phyloP scores from a whole-genome alignment of 225 moss, liverwort and hornwort species.

The Neckera pumila region DNA sequence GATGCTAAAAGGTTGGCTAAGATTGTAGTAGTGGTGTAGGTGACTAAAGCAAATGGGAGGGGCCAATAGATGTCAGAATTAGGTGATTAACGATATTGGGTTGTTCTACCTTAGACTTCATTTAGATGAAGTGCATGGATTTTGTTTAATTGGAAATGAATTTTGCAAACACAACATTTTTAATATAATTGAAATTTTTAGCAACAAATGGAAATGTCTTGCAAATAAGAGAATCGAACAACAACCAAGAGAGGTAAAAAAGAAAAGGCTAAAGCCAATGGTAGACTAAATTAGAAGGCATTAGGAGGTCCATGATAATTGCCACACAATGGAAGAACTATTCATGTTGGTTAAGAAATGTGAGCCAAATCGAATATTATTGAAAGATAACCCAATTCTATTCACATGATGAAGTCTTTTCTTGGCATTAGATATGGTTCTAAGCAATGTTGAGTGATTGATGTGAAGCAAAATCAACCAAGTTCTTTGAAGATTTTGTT shows the following conservation, averaged over 20 bases:
- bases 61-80: neutral
- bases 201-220: neutral
- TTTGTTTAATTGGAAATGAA: neutral
- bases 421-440: neutral
- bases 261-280: neutral
- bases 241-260: neutral
- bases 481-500: neutral
- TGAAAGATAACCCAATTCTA: neutral
- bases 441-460: rapidly evolving
- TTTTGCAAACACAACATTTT: rapidly evolving
- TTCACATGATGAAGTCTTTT: neutral
- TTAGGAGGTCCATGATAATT: neutral
- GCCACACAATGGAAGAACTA: rapidly evolving
- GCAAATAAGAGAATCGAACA: neutral
- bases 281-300: neutral
- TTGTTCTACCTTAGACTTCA: neutral
- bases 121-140: neutral
- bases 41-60: rapidly evolving
- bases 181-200: neutral
- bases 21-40: neutral
- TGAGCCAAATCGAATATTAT: neutral
- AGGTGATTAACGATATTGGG: neutral
- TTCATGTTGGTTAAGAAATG: neutral
- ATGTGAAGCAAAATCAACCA: neutral
- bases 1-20: neutral